Evolutionary conservation across 768 basidiomycete species (phyloP).

Genomic region (Lentinula sp.): DNA sequence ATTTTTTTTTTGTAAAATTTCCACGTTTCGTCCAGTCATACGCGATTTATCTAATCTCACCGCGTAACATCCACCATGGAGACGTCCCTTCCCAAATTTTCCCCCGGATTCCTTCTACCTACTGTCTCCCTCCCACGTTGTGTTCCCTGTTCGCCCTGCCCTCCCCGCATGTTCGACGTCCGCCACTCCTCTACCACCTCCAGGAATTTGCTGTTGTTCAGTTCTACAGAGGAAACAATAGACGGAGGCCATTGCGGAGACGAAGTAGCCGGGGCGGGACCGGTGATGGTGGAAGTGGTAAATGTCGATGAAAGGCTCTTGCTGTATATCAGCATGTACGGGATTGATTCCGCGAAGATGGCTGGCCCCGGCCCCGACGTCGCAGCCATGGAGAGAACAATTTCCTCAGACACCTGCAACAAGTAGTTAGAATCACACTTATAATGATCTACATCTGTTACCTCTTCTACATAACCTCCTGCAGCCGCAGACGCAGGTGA

Average conservation of each 20-base stretch:
- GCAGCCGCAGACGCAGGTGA: neutral
- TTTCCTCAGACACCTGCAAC: neutral
- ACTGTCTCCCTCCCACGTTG: no score
- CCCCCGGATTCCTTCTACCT: neutral
- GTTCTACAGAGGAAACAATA: neutral
- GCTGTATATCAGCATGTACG: slow-evolving; percentile 5
- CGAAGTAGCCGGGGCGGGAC: neutral
- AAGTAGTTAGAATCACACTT: neutral
- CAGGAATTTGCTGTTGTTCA: neutral
- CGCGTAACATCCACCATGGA: neutral
- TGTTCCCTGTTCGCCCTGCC: neutral
- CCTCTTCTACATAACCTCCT: neutral
- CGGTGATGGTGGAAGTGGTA: neutral
- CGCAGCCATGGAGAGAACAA: neutral
- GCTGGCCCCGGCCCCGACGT: neutral
- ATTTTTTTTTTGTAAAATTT: no score
- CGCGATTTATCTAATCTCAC: neutral
- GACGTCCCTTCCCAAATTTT: neutral
- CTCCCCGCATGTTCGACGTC: neutral
- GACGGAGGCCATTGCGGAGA: neutral
- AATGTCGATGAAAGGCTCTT: neutral
- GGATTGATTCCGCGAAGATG: neutral
- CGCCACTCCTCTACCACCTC: neutral
- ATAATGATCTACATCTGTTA: neutral
- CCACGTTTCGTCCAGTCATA: no score